Base-by-base conservation (phyloP, 2,329 filamentous ascomycete species). In the Botryotinia globosa region DNA sequence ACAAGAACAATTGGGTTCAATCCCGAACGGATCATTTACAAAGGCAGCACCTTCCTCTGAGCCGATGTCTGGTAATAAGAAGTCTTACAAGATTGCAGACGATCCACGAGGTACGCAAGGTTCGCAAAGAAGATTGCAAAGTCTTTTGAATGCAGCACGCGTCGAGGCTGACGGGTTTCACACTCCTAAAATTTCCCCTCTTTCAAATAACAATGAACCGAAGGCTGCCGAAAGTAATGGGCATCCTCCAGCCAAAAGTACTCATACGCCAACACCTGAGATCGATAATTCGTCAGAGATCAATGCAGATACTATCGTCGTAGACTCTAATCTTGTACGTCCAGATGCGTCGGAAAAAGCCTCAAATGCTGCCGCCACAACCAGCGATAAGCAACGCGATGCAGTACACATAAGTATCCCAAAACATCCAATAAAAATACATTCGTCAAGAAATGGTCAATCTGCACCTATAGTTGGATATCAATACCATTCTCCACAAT, bases 1-100 rank as follows among this genome's bases (percentile, higher is more conserved):
- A 68, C 42, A 56, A 12, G 65, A 42, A n/a, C 48, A 68, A 18
- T 68, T 56, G 4, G 39, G 42, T 22, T 18, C 48, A n/a, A 4
- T 22, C 8, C 18, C 48, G 14, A 32, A 42, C 20, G n/a, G 20
- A 39, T 58, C 34, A 18, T 42, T 44, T 29, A 44, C 65, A 25
- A 42, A 25, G n/a, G 37, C 51, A 56, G 37, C 20, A 12, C 37
- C 37, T 32, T 56, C 65, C 16, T 42, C 65, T 56, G 65, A 68
- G 48, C 48, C 48, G 54, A 56, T 18, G 7, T 56, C 65, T 25
- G 37, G 65, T 8, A 68, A 58, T 7, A 68, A 56, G 37, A 68
- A 58, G 37, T 68, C 65, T 16, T 68, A 68, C 37, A 68, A 68
- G 65, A 68, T 68, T 68, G 65, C 65, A 12, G 65, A 68, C 32